Percentiles rank a stretch among this genome's conserved stretches.
Evolutionary conservation across 139 green algal species (phyloP).

Genomic region (Desmodesmus armatus): DNA sequence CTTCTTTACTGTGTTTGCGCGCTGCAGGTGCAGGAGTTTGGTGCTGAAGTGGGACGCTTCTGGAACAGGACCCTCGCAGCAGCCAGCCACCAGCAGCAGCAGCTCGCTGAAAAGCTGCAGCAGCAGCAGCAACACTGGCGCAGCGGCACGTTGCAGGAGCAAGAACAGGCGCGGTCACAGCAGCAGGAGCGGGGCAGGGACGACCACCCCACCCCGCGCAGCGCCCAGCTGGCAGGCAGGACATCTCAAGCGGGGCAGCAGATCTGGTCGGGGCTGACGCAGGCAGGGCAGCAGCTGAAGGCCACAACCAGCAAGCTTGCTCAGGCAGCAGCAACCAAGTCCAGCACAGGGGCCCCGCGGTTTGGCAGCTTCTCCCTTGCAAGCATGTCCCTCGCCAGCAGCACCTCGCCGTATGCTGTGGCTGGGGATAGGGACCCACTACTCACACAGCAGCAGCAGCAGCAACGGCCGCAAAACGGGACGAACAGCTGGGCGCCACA

Average conservation of each 20-base stretch:
- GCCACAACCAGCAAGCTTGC: slow-evolving; percentile 5
- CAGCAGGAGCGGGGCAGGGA: neutral
- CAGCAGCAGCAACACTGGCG: slow-evolving; percentile 27
- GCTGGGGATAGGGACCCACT: neutral
- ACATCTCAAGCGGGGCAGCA: neutral
- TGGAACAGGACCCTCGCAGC: slow-evolving; percentile 24
- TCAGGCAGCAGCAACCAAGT: slow-evolving; percentile 23
- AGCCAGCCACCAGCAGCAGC: slow-evolving; percentile 25
- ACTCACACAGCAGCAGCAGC: slow-evolving; percentile 4
- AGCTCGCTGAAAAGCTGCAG: neutral
- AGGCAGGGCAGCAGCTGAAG: slow-evolving; percentile 6
- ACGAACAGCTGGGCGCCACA: neutral
- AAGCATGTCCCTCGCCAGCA: neutral
- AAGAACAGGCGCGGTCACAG: neutral
- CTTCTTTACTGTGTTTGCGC: neutral
- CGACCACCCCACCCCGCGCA: neutral
- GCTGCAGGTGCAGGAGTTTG: slow-evolving; percentile 31
- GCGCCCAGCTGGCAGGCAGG: neutral
- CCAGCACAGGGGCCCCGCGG: neutral
- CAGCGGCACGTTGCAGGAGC: slow-evolving; percentile 23
- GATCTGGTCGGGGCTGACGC: neutral
- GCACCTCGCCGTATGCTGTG: neutral
- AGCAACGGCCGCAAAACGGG: neutral
- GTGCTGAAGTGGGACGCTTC: slow-evolving; percentile 24
- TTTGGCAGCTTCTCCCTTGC: neutral